Conservation (phyloP, 495 filamentous ascomycete genomes). For the Penicillium dipodomyicola region DNA sequence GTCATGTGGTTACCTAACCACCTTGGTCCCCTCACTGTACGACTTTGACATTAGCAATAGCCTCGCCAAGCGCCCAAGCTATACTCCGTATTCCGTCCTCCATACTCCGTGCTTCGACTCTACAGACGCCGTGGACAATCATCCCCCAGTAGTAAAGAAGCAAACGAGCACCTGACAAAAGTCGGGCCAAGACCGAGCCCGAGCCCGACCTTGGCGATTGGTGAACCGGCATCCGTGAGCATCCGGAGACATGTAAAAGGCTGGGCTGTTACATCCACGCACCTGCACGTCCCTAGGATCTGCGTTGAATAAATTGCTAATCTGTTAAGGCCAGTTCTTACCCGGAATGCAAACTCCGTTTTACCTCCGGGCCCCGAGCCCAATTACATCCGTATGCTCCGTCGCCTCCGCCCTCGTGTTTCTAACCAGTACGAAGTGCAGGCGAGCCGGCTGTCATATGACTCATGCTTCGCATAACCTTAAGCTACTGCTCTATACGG, state of each 20-base stretch:
- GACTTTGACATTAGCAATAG: background rate
- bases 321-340: background rate
- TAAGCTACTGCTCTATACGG: background rate
- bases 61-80: background rate
- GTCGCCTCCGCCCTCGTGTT: slow-evolving; percentile 1
- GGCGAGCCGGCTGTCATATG: background rate
- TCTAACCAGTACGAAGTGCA: no score
- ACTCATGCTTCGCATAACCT: background rate
- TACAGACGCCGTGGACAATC: background rate
- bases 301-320: slow-evolving; percentile 1
- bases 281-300: slow-evolving; percentile 16
- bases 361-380: slow-evolving; percentile 7
- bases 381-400: background rate
- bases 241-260: slow-evolving; percentile 22
- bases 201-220: slow-evolving; percentile 23
- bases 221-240: slow-evolving; percentile 29
- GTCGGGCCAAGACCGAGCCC: slow-evolving; percentile 24
- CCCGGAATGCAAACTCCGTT: slow-evolving; percentile 10
- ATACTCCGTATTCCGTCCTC: background rate
- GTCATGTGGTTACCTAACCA: slow-evolving; percentile 4
- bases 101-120: background rate
- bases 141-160: background rate
- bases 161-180: background rate
- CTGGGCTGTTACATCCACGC: slow-evolving; percentile 15
- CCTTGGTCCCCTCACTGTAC: background rate